These are phyloP conservation scores for Leishmania tarentolae DNA, from an alignment of 208 protist species.

Conservation along the genomic window DNA sequence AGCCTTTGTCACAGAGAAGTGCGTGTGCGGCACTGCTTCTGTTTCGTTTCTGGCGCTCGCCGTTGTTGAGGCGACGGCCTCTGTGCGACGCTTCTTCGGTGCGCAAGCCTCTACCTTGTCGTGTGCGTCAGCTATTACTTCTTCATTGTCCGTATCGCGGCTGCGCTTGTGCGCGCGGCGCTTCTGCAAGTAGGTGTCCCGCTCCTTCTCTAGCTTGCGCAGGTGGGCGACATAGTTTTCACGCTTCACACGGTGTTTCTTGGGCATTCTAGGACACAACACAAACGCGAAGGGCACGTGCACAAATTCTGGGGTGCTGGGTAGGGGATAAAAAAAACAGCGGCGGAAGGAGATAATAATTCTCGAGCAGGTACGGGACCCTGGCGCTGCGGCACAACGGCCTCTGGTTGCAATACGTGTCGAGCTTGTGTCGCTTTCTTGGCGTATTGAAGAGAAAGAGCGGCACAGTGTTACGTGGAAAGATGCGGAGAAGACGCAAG, in stretches of 20 bases:
- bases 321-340: not conserved
- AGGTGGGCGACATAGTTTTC: constrained; percentile 85
- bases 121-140: constrained; percentile 25
- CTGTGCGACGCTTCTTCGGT: constrained; percentile 35
- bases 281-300: not conserved
- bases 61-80: not conserved
- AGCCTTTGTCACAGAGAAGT: not conserved
- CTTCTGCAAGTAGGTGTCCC: constrained; percentile 77
- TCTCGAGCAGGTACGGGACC: not conserved
- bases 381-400: not conserved
- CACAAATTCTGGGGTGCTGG: not conserved
- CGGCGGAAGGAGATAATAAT: not conserved
- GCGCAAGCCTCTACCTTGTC: constrained; percentile 16
- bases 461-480: not conserved
- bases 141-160: constrained; percentile 53
- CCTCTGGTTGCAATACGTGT: not conserved
- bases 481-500: not conserved
- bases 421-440: not conserved
- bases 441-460: not conserved
- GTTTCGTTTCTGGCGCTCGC: not conserved
- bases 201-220: constrained; percentile 65
- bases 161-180: constrained; percentile 64
- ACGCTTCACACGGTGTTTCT: constrained; percentile 90
- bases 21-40: too few relatives aligned
- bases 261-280: constrained; percentile 53